A percentile compares a stretch with the other conserved stretches of the same genome.
Evolutionary conservation across 805 yeast species (phyloP).

Genomic region (Grigorovia yakushimaensis): DNA sequence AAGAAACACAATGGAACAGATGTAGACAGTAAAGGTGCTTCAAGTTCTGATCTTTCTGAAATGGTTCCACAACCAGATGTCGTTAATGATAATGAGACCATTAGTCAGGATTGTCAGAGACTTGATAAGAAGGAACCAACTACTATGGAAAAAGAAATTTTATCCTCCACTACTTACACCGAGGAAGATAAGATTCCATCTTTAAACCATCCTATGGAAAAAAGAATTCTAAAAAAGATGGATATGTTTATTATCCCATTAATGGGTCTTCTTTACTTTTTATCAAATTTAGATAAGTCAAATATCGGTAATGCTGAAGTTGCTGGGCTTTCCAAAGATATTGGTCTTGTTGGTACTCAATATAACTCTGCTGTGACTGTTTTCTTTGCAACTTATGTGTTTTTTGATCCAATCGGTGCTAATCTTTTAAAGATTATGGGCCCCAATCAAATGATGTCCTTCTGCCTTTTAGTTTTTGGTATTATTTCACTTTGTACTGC

Average conservation of each 20-base stretch:
- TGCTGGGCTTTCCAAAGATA: conserved; percentile 39
- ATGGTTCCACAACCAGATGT: not conserved
- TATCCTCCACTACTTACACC: conserved; percentile 14
- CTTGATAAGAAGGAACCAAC: not conserved
- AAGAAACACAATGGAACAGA: not conserved
- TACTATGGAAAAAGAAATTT: conserved; percentile 12
- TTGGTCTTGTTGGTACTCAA: conserved; percentile 32
- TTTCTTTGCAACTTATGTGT: conserved; percentile 37
- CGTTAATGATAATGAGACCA: not conserved
- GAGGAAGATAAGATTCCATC: conserved; percentile 24
- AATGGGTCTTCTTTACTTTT: conserved; percentile 34
- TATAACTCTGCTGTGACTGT: conserved; percentile 38
- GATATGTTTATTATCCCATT: conserved; percentile 37
- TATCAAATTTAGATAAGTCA: conserved; percentile 43
- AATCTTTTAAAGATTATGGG: conserved; percentile 30
- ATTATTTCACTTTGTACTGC: conserved; percentile 34
- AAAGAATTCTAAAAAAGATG: conserved; percentile 31
- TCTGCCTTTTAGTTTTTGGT: conserved; percentile 31
- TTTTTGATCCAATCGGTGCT: conserved; percentile 33
- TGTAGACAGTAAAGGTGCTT: not conserved
- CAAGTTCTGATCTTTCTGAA: not conserved
- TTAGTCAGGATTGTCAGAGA: not conserved
- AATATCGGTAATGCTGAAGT: conserved; percentile 51
- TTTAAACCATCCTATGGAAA: conserved; percentile 25
- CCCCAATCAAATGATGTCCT: conserved; percentile 29